Base-by-base conservation (phyloP, 768 basidiomycete genomes). In the Sutorius australiensis region DNA sequence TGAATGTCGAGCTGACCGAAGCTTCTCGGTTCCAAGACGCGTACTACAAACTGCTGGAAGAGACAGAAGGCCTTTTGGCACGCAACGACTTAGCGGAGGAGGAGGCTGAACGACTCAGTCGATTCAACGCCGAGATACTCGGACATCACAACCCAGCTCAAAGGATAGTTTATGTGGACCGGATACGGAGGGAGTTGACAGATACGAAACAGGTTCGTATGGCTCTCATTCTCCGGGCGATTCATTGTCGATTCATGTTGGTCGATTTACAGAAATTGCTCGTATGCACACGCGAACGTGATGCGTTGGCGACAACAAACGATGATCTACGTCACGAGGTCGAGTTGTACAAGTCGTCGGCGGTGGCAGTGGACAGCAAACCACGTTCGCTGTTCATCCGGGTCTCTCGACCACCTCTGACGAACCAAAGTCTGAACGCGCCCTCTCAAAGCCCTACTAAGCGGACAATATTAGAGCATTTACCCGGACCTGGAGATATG, bases 81-180 rank as follows among this genome's bases (percentile, higher is more conserved):
- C 78, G 86, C 11, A 90, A 92, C 58, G 79, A 83, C 31, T 75
- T 93, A 33, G 89, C 90, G 7, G 86, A 93, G 62, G 84, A 84
- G 38, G 94, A 95, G 66, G 83, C 87, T 0, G 75, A 80, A 36
- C 73, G 77, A n/a, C 77, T 95, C 39, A 84, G 87, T 58, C 78
- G 77, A 61, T 87, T 92, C 72, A 95, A 95, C 57, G 88, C 90
- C 0, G 84, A 93, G 65, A 87, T 95, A 53, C 72, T 93, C 16
- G 83, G 90, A 0, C 92, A 95, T 64, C 77, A 80, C 32, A 94
- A 95, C 63, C 88, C 89, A 9, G 82, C 83, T 2, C 93, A 95
- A 68, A 81, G 84, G 54, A 92, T 97, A 61, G 75, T 84, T 67
- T 95, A 95, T 60, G 83, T 97, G 14, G 94, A 95, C 53, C 78